Conservation (phyloP, 129 eudicot genomes). For the Rutidosis leptorrhynchoides region DNA sequence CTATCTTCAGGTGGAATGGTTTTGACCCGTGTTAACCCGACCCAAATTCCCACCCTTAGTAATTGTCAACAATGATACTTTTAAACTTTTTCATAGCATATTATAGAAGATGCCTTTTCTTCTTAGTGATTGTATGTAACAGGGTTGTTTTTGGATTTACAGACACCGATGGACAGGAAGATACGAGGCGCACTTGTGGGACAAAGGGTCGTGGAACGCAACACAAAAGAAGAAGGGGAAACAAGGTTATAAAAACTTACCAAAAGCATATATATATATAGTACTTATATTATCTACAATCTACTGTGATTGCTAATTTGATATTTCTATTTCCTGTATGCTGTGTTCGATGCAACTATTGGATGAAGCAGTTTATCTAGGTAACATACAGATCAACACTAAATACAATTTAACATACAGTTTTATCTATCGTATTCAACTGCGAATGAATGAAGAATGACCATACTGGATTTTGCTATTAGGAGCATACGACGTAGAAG, state of each 20-base stretch:
- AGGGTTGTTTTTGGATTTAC: background rate
- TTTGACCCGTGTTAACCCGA: background rate
- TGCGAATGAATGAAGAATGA: background rate
- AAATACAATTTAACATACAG: background rate
- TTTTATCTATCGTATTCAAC: background rate
- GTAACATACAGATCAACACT: constrained; percentile 31
- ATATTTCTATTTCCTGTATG: constrained; percentile 22
- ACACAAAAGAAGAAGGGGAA: constrained; percentile 88
- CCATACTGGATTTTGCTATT: background rate
- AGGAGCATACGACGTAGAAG: constrained; percentile 90
- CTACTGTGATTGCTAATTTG: constrained; percentile 6
- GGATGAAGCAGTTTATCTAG: constrained; percentile 75
- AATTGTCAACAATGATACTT: background rate
- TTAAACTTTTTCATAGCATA: background rate
- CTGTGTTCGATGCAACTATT: constrained; percentile 21
- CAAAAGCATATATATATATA: background rate
- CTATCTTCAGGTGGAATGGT: background rate
- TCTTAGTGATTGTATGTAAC: background rate
- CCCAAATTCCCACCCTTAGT: background rate
- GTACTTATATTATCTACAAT: background rate
- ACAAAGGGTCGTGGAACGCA: constrained; percentile 80
- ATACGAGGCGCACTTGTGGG: constrained; percentile 88
- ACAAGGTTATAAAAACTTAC: constrained; percentile 48
- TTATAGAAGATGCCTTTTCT: background rate
- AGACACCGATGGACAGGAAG: constrained; percentile 89